These are phyloP conservation scores for Schizothecium vesticola DNA, from an alignment of 495 filamentous ascomycete species.

Conservation along the genomic window DNA sequence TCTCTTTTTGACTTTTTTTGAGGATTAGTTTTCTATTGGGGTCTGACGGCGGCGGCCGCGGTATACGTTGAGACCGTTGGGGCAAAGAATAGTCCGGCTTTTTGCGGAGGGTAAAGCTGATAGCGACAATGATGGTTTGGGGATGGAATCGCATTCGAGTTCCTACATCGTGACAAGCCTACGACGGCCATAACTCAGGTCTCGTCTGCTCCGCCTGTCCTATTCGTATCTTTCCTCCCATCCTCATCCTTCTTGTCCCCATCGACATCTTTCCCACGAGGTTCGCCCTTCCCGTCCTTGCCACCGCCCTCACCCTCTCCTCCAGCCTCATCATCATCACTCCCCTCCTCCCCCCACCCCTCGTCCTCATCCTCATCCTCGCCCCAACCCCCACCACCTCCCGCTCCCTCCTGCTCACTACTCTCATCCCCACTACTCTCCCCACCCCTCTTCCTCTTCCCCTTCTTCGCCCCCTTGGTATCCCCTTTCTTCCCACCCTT, in stretches of 20 bases:
- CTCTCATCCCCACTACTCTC: neutral
- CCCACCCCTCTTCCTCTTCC: neutral
- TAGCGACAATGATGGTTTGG: neutral
- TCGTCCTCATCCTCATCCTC: neutral
- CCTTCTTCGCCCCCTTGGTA: neutral
- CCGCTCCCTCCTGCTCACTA: neutral
- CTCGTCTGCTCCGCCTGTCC: neutral
- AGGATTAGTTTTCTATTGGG: neutral
- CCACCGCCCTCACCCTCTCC: neutral
- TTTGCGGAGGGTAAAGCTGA: neutral
- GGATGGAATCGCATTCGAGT: neutral
- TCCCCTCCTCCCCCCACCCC: neutral
- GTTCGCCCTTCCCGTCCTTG: neutral
- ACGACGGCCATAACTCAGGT: neutral
- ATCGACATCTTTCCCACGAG: neutral
- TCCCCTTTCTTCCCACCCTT: constrained; percentile 6
- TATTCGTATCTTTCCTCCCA: neutral
- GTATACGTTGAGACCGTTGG: neutral
- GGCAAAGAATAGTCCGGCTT: neutral
- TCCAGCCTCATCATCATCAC: neutral
- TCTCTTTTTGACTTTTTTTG: neutral
- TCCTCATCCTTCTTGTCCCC: neutral
- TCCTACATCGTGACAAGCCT: neutral
- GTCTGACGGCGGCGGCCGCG: neutral
- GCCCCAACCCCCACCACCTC: neutral